A percentile compares a stretch with the other conserved stretches of the same genome.
Evolutionary conservation across 139 green algal genomes (phyloP).

Genomic region (Closterium sp.): DNA sequence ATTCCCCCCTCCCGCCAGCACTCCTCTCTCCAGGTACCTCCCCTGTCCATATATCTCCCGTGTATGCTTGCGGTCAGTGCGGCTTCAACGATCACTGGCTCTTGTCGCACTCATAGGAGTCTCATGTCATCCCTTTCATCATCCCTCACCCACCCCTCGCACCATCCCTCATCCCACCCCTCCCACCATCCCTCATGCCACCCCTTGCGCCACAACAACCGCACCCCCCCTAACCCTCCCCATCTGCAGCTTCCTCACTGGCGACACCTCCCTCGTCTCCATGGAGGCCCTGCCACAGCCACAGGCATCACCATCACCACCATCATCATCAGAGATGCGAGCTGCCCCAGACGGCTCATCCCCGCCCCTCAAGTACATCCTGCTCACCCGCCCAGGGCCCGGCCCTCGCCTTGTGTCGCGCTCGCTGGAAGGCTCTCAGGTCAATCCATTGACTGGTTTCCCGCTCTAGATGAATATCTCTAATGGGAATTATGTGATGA

Average conservation of each 20-base stretch:
- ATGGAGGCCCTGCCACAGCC: neutral
- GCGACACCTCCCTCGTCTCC: neutral
- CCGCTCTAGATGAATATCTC: no score
- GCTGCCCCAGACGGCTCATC: neutral
- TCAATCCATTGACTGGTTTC: neutral
- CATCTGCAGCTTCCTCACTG: neutral
- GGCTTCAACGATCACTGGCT: no score
- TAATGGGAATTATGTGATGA: no score
- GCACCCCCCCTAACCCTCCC: neutral
- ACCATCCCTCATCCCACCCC: neutral
- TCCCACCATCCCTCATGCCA: neutral
- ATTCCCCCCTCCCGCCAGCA: conserved; percentile 37
- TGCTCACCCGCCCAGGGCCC: neutral
- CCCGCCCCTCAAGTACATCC: neutral
- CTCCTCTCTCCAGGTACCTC: conserved; percentile 1
- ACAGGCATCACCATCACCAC: neutral
- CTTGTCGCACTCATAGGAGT: neutral
- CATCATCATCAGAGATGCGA: neutral
- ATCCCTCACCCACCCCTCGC: neutral
- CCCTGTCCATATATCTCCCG: neutral
- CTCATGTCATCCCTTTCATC: no score
- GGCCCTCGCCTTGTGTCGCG: neutral
- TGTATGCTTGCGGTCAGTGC: no score
- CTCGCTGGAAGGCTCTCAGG: neutral
- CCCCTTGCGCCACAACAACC: neutral